These are phyloP conservation scores for Closterium sp. DNA, from an alignment of 139 green algal species.

Conservation along the genomic window DNA sequence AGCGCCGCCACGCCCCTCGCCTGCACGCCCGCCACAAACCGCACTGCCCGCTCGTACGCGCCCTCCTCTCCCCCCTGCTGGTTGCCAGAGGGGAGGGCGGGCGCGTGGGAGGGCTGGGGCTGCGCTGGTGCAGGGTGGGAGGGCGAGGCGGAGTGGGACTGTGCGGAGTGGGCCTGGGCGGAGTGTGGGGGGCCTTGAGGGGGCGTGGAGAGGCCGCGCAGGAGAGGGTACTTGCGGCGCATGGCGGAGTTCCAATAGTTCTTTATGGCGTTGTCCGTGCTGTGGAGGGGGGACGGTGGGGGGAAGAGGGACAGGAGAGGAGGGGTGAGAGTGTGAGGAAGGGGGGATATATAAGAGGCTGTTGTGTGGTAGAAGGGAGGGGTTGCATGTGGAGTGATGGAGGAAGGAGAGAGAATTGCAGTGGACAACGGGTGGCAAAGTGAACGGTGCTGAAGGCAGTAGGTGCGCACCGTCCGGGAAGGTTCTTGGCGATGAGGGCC, in stretches of 20 bases:
- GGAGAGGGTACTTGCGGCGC: constrained; percentile 32
- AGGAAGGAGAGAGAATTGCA: too few relatives aligned
- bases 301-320: not conserved
- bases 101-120: too few relatives aligned
- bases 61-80: not conserved
- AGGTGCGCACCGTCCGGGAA: constrained; percentile 9
- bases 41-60: not conserved
- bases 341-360: not conserved
- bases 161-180: too few relatives aligned
- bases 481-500: too few relatives aligned
- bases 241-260: constrained; percentile 74
- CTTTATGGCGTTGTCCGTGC: constrained; percentile 86
- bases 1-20: not conserved
- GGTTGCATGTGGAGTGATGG: not conserved
- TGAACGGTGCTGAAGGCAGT: too few relatives aligned
- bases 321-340: not conserved
- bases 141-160: too few relatives aligned
- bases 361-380: not conserved
- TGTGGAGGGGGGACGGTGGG: not conserved
- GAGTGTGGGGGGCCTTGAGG: not conserved
- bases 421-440: not conserved
- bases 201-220: not conserved
- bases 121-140: not conserved
- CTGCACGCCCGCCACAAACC: not conserved
- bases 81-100: too few relatives aligned